Conservation (phyloP, 306 rosid genomes). For the Prunus fruticosa region DNA sequence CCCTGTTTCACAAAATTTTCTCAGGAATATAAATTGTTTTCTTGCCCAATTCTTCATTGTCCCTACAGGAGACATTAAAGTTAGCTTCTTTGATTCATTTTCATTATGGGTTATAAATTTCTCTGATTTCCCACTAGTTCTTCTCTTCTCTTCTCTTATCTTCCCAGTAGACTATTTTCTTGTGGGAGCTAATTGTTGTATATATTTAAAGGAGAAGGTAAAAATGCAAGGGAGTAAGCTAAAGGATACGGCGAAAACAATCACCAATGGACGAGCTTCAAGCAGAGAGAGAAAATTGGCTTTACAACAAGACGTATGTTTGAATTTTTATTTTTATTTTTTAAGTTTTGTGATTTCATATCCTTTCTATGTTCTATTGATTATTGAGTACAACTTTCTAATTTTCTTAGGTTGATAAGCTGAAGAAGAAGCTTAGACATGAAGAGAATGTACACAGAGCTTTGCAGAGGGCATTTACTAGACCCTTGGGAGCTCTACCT, state of each 20-base stretch:
- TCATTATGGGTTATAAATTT: conserved; percentile 6
- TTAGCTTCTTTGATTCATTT: conserved; percentile 18
- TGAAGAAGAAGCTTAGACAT: conserved; percentile 83
- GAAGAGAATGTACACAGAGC: conserved; percentile 89
- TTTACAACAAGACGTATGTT: conserved; percentile 73
- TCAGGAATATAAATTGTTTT: background rate
- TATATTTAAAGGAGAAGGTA: conserved; percentile 45
- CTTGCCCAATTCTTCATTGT: conserved; percentile 2
- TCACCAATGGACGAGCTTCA: conserved; percentile 37
- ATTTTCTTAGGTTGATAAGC: conserved; percentile 73
- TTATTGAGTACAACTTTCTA: conserved; percentile 9
- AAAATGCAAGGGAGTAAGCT: conserved; percentile 55
- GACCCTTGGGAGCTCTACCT: conserved; percentile 94
- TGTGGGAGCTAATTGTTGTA: conserved; percentile 32
- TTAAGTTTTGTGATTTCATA: background rate
- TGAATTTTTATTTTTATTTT: background rate
- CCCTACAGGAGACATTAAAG: conserved; percentile 7
- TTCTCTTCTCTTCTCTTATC: background rate
- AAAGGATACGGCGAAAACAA: conserved; percentile 29
- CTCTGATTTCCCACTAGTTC: background rate
- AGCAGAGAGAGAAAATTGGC: conserved; percentile 62
- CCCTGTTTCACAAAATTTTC: conserved; percentile 13
- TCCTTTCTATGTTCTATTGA: conserved; percentile 4
- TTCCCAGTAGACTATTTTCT: conserved; percentile 2
- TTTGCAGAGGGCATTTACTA: conserved; percentile 79